Evolutionary conservation across 208 protist species (phyloP).

Genomic region (Crithidia brevicula): DNA sequence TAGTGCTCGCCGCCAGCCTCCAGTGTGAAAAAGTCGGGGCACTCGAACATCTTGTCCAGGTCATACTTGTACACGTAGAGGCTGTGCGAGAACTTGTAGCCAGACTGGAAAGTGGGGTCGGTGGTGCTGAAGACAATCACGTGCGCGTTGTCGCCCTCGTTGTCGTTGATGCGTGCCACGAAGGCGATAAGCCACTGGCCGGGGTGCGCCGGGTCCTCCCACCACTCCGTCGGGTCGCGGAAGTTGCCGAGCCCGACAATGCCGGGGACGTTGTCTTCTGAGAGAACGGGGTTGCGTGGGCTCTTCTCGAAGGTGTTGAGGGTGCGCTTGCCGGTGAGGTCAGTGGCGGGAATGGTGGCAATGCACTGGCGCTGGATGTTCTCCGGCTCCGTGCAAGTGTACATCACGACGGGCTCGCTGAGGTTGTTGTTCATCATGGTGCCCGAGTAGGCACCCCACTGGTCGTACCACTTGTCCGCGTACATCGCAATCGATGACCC

Average conservation of each 20-base stretch:
- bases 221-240: slow-evolving; percentile 63
- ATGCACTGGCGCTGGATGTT: slow-evolving; percentile 62
- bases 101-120: slow-evolving; percentile 49
- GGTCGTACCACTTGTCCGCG: slow-evolving; percentile 58
- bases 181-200: slow-evolving; percentile 50
- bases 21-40: slow-evolving; percentile 59
- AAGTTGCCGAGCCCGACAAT: slow-evolving; percentile 45
- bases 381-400: slow-evolving; percentile 50
- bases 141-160: slow-evolving; percentile 42
- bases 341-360: slow-evolving; percentile 22
- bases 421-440: slow-evolving; percentile 54
- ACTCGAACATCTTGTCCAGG: slow-evolving; percentile 48
- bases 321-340: slow-evolving; percentile 31
- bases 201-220: slow-evolving; percentile 41
- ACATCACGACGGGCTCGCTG: slow-evolving; percentile 43
- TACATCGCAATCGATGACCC: slow-evolving; percentile 29
- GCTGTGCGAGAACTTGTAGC: slow-evolving; percentile 52
- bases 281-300: slow-evolving; percentile 41
- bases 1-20: slow-evolving; percentile 31
- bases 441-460: slow-evolving; percentile 47
- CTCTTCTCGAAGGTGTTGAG: slow-evolving; percentile 43
- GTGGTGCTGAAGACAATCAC: slow-evolving; percentile 46
- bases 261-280: slow-evolving; percentile 41
- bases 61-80: slow-evolving; percentile 46
- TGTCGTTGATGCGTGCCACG: slow-evolving; percentile 42